Base-by-base conservation (phyloP, 176 grass and related monocot species). In the Aegilops tauschii region DNA sequence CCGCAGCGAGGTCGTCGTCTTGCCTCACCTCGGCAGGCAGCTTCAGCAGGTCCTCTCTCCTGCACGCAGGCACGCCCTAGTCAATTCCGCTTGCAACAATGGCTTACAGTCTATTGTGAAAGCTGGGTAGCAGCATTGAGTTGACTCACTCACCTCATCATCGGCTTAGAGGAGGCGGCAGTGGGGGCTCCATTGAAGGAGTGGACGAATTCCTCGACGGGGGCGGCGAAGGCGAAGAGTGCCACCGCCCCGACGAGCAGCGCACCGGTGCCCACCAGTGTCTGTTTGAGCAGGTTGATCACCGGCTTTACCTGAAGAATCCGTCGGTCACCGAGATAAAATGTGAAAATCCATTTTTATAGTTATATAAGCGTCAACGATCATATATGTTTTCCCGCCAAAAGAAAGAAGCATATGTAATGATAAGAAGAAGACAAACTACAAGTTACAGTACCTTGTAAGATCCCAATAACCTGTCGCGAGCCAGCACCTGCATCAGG, bases 231-330 rank as follows among this genome's bases (percentile, higher is more conserved):
- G 5, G 72, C 70, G 66, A 98, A 92, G 23, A 98, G 88, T n/a
- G 81, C 92, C 27, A 91, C 93, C 23, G 93, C 82, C 52, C 80
- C 85, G 4, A 96, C 93, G 23, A 98, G 93, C 83, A 98, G 70
- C 37, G 71, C 93, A 32, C 96, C 96, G 20, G 93, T 98, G 65
- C 96, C 93, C 4, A 98, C 92, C 61, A 98, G 89, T 70, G 93
- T 98, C 83, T 98, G 96, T 61, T 98, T 98, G 86, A 98, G 76
- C 84, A 94, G 78, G 84, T 93, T 98, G 40, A 96, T 96, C 42
- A 98, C 96, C 21, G 96, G 96, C 59, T 96, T 98, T 3, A 98
- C 96, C 96, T 98, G 82, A 37, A 88, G 5, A 59, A 58, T 58
- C 12, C 29, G 7, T 59, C 20, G 5, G 21, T 20, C 56, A 59